Evolutionary conservation across 2,329 filamentous ascomycete species (phyloP), one percentile per base, ranked within the genome.

Genomic region (Botrytis sinoallii): DNA sequence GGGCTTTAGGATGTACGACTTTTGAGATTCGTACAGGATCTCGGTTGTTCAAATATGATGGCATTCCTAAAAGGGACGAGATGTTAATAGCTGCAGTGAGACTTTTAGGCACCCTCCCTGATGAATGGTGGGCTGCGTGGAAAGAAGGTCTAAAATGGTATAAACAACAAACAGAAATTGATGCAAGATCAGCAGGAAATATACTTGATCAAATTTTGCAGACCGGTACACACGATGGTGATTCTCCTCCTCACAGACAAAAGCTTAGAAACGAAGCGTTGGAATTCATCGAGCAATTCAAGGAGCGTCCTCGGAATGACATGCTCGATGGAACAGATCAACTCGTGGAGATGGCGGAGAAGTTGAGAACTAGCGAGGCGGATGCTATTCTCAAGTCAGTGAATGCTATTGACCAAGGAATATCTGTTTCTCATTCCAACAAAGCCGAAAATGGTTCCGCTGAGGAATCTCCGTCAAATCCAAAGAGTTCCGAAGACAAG

Each of bases 1-100:
- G 76, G 76, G 76, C 76, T n/a, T 52, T 77, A 12, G 76, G 74
- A 8, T 77, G 76, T 46, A 76, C 75, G 2, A 72, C 76, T 35
- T 77, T 75, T 22, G 75, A 77, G 59, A 77, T 77, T 5, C 71
- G 76, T 12, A 74, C 75, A 10, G 76, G 76, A 9, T 63, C 66
- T 55, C 71, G 57, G 14, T 59, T 76, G 7, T 76, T 77, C 46
- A 55, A 63, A n/a, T 77, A 73, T 48, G n/a, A 60, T 38, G 72
- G 75, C 7, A 29, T 12, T 22, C 75, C 75, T 4, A 74, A 61
- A 4, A 68, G 72, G 25, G 74, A 77, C 32, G 72, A 76, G 63
- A 71, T 74, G 22, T 72, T 77, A 4, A 74, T 74, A 12, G 67
- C 74, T 25, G 68, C 60, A 35, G 73, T 77, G 1, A 73, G 75